Evolutionary conservation across 331 rosid species (phyloP).

Genomic region (Phaseolus coccineus): DNA sequence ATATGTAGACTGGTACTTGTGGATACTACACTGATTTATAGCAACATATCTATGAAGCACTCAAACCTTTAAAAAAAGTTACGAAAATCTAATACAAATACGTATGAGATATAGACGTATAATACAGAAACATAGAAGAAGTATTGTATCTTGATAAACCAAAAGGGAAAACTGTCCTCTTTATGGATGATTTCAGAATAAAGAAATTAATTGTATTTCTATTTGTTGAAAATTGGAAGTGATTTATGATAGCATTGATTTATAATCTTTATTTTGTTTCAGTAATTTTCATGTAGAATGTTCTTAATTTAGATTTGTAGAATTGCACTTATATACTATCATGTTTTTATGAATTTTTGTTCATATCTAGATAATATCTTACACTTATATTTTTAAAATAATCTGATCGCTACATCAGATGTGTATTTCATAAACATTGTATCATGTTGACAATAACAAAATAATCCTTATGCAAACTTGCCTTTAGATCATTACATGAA

Average conservation of each 20-base stretch:
- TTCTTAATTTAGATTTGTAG: background rate
- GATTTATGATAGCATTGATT: background rate
- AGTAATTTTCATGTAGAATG: background rate
- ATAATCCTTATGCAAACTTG: background rate
- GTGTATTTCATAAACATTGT: background rate
- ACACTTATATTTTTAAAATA: background rate
- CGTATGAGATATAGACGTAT: background rate
- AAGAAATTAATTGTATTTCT: background rate
- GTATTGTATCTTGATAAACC: background rate
- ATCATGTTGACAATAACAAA: background rate
- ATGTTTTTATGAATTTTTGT: background rate
- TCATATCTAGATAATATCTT: background rate
- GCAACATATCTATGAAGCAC: background rate
- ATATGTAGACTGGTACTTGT: background rate
- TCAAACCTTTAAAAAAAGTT: background rate
- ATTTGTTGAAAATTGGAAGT: background rate
- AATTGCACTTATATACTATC: background rate
- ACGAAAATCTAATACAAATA: background rate
- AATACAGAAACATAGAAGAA: background rate
- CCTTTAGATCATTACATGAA: slow-evolving; percentile 29
- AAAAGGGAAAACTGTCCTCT: background rate
- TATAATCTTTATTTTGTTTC: background rate
- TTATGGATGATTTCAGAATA: background rate
- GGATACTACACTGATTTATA: background rate
- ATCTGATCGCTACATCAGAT: background rate